Evolutionary conservation across 441 rosid genomes (phyloP).

Genomic region (Erysimum pusillum): DNA sequence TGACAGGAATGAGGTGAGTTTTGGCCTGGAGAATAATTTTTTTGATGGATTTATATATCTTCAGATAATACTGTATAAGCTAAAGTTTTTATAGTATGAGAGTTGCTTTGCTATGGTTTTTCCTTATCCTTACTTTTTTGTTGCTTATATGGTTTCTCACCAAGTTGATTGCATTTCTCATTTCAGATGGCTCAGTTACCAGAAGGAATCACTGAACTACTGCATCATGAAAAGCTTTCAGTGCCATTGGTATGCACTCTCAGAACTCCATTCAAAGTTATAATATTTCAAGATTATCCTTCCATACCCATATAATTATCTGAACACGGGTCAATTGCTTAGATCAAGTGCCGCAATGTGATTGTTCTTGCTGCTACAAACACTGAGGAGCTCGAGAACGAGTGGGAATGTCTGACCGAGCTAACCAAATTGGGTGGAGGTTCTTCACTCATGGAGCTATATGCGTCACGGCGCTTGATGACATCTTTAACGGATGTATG

Average conservation of each 20-base stretch:
- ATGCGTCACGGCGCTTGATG: slow-evolving; percentile 56
- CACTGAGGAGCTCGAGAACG: slow-evolving; percentile 71
- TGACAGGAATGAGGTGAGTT: slow-evolving; percentile 86
- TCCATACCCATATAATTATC: neutral
- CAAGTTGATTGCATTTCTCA: slow-evolving; percentile 38
- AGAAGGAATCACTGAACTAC: slow-evolving; percentile 89
- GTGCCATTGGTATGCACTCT: slow-evolving; percentile 78
- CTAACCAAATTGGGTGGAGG: slow-evolving; percentile 56
- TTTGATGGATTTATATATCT: slow-evolving; percentile 3
- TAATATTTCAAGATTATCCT: neutral
- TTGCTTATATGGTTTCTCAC: slow-evolving; percentile 33
- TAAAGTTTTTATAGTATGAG: neutral
- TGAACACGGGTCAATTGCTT: slow-evolving; percentile 30
- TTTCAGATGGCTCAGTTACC: slow-evolving; percentile 95
- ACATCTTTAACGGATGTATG: slow-evolving; percentile 78
- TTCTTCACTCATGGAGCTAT: slow-evolving; percentile 62
- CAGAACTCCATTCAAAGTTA: slow-evolving; percentile 27
- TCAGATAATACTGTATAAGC: neutral
- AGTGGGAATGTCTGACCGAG: slow-evolving; percentile 88
- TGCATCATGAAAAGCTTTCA: slow-evolving; percentile 84
- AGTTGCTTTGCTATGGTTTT: slow-evolving; percentile 8
- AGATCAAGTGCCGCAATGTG: slow-evolving; percentile 89
- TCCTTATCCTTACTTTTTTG: neutral
- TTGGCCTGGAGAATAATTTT: slow-evolving; percentile 11
- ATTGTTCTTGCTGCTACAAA: slow-evolving; percentile 80